These are phyloP conservation scores for Pythium phragmiticola DNA, from an alignment of 352 stramenopile species.

Conservation along the genomic window DNA sequence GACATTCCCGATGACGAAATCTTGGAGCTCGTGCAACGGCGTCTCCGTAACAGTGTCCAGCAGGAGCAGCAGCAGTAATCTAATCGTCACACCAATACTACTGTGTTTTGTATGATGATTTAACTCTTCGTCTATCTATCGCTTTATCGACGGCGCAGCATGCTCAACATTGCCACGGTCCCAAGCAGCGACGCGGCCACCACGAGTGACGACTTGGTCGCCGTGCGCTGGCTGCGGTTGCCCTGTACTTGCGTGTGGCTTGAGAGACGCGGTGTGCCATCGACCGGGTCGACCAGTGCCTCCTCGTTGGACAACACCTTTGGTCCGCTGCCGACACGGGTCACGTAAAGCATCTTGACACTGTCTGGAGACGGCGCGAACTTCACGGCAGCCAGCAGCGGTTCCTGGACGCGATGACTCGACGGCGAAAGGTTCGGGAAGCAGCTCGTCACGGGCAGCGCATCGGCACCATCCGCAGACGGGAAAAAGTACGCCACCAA, in stretches of 20 bases:
- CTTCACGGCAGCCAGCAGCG: constrained; percentile 12
- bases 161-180: constrained; percentile 6
- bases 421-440: background rate
- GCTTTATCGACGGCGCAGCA: constrained; percentile 7
- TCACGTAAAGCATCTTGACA: constrained; percentile 75
- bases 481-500: constrained; percentile 59
- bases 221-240: background rate
- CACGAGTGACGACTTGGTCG: background rate
- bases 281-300: constrained; percentile 48
- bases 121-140: constrained; percentile 4
- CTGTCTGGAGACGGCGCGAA: constrained; percentile 18
- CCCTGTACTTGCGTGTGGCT: background rate
- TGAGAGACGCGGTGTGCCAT: constrained; percentile 30
- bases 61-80: constrained; percentile 24
- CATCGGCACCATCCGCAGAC: constrained; percentile 13
- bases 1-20: constrained; percentile 58
- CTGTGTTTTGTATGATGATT: background rate
- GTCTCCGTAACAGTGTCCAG: background rate
- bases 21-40: constrained; percentile 42
- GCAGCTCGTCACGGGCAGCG: constrained; percentile 26
- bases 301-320: constrained; percentile 35
- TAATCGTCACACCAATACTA: background rate
- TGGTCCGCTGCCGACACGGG: constrained; percentile 53
- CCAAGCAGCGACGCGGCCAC: constrained; percentile 9
- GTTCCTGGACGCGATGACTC: background rate